These are phyloP conservation scores for Yarrowia sp. DNA, from an alignment of 805 yeast genomes.

Conservation along the genomic window DNA sequence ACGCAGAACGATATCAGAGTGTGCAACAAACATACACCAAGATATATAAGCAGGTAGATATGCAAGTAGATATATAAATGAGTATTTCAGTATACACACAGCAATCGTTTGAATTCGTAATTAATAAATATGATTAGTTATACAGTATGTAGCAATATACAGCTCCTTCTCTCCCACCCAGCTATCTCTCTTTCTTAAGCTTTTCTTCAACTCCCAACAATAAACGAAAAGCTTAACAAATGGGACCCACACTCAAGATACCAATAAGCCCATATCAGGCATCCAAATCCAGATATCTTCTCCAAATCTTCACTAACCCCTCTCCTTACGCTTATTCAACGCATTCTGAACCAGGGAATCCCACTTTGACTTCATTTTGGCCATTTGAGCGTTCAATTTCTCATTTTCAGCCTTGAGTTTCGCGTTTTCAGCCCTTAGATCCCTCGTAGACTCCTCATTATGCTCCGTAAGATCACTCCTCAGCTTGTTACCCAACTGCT, in stretches of 20 bases:
- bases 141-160: background rate
- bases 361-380: conserved; percentile 60
- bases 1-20: too few species aligned
- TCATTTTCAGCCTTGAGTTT: conserved; percentile 43
- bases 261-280: too few species aligned
- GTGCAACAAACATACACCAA: too few species aligned
- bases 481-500: background rate
- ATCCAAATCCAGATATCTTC: background rate
- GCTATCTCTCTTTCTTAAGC: too few species aligned
- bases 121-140: background rate
- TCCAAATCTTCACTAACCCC: background rate
- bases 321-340: conserved; percentile 38
- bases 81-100: too few species aligned
- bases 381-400: conserved; percentile 51
- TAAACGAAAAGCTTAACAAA: too few species aligned
- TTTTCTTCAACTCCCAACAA: too few species aligned
- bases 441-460: background rate
- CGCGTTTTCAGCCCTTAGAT: conserved; percentile 38
- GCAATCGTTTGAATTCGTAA: background rate
- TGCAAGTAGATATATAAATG: too few species aligned
- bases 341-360: conserved; percentile 65
- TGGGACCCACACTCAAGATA: too few species aligned
- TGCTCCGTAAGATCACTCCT: background rate
- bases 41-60: too few species aligned
- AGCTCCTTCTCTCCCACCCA: too few species aligned